Evolutionary conservation across 2,329 filamentous ascomycete genomes (phyloP).

Genomic region (Lachnellula arida): DNA sequence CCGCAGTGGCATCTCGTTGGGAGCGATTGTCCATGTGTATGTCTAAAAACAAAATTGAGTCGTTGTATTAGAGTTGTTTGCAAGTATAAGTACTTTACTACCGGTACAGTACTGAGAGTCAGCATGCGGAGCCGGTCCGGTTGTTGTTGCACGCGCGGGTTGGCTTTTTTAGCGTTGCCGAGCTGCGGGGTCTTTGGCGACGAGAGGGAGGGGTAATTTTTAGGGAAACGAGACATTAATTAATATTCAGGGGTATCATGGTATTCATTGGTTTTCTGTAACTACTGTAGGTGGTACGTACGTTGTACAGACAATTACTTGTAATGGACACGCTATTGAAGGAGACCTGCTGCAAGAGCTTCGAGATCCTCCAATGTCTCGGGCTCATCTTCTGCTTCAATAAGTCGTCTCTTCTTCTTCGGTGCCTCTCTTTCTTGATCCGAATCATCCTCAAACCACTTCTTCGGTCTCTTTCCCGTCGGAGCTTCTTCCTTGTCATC

Average conservation of each 20-base stretch:
- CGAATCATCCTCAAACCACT: constrained; percentile 71
- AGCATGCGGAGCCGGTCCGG: not conserved
- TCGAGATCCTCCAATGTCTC: constrained; percentile 78
- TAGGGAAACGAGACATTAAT: not conserved
- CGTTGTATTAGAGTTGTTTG: not conserved
- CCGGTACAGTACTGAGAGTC: not conserved
- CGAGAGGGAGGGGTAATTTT: not conserved
- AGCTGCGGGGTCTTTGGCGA: constrained; percentile 7
- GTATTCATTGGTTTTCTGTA: constrained; percentile 4
- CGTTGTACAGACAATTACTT: not conserved
- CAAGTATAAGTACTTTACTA: too few species aligned
- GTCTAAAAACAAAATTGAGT: not conserved
- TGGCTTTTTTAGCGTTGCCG: constrained; percentile 6
- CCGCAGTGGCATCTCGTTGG: constrained; percentile 26
- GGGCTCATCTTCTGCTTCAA: constrained; percentile 62
- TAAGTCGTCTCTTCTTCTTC: constrained; percentile 49
- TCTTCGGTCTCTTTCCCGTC: constrained; percentile 63
- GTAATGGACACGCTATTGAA: constrained; percentile 39
- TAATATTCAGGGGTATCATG: constrained; percentile 16
- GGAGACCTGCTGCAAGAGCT: constrained; percentile 66
- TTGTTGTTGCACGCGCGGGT: constrained; percentile 13
- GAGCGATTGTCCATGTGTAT: constrained; percentile 22
- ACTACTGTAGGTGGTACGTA: not conserved
- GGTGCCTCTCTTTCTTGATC: constrained; percentile 41
- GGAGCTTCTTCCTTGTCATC: constrained; percentile 47